A percentile compares a stretch with the other conserved stretches of the same genome.
Evolutionary conservation across 2,329 filamentous ascomycete genomes (phyloP).

Genomic region (Cyphellophora attinorum): DNA sequence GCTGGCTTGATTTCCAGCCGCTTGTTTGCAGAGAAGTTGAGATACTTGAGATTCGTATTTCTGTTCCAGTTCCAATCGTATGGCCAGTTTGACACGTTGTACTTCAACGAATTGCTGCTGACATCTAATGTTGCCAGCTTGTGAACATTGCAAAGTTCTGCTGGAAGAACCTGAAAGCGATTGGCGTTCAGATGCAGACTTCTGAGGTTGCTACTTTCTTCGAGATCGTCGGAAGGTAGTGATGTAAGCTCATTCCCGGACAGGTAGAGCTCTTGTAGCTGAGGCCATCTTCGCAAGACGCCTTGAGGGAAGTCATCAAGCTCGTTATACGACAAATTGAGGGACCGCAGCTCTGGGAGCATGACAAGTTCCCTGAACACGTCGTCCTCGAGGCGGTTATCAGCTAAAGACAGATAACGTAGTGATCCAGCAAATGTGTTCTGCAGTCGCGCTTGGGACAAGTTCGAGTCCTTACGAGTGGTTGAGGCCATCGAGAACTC

Average conservation of each 20-base stretch:
- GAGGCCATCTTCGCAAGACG: constrained; percentile 79
- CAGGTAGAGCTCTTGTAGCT: constrained; percentile 83
- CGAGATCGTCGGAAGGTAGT: constrained; percentile 84
- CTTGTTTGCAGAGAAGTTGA: constrained; percentile 96
- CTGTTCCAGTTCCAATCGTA: constrained; percentile 99
- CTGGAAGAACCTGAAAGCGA: constrained; percentile 92
- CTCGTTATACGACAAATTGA: constrained; percentile 93
- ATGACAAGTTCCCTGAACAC: constrained; percentile 85
- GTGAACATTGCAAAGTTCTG: constrained; percentile 87
- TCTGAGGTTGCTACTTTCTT: constrained; percentile 78
- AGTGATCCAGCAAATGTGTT: constrained; percentile 85
- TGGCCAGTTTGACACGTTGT: constrained; percentile 97
- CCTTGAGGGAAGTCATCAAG: constrained; percentile 85
- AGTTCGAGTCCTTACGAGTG: constrained; percentile 74
- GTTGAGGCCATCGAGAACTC: constrained; percentile 49
- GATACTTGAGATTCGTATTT: constrained; percentile 87
- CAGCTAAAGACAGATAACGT: constrained; percentile 75
- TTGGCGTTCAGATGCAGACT: constrained; percentile 94
- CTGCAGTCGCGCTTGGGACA: constrained; percentile 61
- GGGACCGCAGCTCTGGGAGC: constrained; percentile 70
- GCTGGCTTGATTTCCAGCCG: constrained; percentile 73
- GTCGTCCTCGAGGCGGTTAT: constrained; percentile 89
- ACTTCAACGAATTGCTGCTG: constrained; percentile 89
- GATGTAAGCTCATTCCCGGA: constrained; percentile 92
- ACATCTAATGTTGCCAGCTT: constrained; percentile 88